Conservation (phyloP, 371 early-diverging fungal species). For the Mortierella sp. region DNA sequence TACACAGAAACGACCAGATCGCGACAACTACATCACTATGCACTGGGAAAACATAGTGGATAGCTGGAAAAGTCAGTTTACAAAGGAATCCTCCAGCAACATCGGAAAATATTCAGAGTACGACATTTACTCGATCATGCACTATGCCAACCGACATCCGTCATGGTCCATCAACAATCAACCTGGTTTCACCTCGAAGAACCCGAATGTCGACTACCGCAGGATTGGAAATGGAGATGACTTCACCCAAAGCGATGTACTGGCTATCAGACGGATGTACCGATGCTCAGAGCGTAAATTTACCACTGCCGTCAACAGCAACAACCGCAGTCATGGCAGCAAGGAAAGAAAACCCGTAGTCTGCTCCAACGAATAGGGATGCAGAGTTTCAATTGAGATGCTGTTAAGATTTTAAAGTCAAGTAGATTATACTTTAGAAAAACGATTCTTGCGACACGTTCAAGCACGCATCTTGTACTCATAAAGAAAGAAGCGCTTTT, state of each 20-base stretch:
- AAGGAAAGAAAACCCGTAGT: conserved; percentile 12
- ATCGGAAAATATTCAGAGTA: conserved; percentile 26
- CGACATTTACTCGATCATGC: conserved; percentile 35
- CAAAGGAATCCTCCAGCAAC: conserved; percentile 19
- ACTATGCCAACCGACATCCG: conserved; percentile 22
- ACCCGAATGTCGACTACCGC: conserved; percentile 18
- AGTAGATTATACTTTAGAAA: no score
- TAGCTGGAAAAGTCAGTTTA: conserved; percentile 25
- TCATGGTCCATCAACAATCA: conserved; percentile 26
- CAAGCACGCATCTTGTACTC: conserved; percentile 4
- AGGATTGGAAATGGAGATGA: conserved; percentile 26
- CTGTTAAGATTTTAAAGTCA: conserved; percentile 9
- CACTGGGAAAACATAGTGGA: conserved; percentile 25
- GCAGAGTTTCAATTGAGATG: conserved; percentile 3
- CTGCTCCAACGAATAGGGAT: conserved; percentile 25
- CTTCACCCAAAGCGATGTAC: conserved; percentile 24
- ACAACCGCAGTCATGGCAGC: conserved; percentile 22
- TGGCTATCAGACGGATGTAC: conserved; percentile 26
- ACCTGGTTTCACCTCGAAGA: conserved; percentile 23
- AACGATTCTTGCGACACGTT: conserved; percentile 2
- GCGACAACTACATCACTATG: conserved; percentile 30
- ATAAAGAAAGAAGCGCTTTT: conserved; percentile 14
- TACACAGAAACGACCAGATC: conserved; percentile 32
- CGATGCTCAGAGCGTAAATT: conserved; percentile 20
- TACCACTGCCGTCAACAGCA: conserved; percentile 10